phyloP scores from a whole-genome alignment of 176 grass and related monocot genomes.

The Oryza nivara region DNA sequence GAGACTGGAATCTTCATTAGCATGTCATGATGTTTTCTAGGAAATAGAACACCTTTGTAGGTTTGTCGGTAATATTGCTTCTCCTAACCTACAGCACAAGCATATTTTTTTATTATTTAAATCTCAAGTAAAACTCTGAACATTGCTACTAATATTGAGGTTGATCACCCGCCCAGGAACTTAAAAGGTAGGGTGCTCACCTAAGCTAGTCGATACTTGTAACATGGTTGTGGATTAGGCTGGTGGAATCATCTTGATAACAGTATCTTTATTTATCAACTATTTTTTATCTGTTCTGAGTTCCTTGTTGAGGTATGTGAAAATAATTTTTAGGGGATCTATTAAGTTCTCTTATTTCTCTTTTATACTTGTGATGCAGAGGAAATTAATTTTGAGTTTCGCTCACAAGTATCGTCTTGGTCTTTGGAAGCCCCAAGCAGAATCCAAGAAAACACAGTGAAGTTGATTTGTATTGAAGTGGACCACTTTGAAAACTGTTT shows the following conservation, averaged over 20 bases:
- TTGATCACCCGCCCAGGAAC: neutral
- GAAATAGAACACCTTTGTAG: neutral
- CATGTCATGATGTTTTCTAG: neutral
- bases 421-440: slow-evolving; percentile 77
- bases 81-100: neutral
- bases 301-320: neutral
- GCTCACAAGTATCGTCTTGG: slow-evolving; percentile 84
- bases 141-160: neutral
- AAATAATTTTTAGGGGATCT: neutral
- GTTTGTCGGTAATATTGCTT: neutral
- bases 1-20: neutral
- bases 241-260: neutral
- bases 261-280: neutral
- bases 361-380: slow-evolving; percentile 50
- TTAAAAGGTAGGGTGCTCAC: neutral
- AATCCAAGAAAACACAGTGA: slow-evolving; percentile 49
- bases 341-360: slow-evolving; percentile 11
- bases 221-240: neutral
- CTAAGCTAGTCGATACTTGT: neutral
- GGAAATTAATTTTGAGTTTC: slow-evolving; percentile 79
- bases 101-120: neutral
- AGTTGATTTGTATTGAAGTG: slow-evolving; percentile 4
- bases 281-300: neutral
- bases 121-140: neutral
- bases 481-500: neutral